Evolutionary conservation across 192 early-diverging fungal genomes (phyloP), one percentile per base, ranked within the genome.

Genomic region (Spizellomyces sp.): DNA sequence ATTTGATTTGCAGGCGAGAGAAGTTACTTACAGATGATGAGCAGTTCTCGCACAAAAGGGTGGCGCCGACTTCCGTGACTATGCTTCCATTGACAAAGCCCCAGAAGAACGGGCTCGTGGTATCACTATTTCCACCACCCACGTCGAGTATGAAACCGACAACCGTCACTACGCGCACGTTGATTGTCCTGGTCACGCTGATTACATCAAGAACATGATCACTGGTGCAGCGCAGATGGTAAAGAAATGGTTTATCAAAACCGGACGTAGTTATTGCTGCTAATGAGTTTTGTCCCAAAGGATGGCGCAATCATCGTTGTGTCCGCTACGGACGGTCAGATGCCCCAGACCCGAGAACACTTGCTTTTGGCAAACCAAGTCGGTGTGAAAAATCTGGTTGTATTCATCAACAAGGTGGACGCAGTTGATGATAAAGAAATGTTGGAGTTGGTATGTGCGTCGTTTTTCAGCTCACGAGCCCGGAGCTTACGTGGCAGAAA

Each of bases 141-240:
- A 98, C 78, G 94, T 98, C 62, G 95, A 99, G 83, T 99, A 96
- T 73, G 92, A 99, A 86, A 98, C 95, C 17, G 72, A 67, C 45
- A 86, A 76, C 65, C 87, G 95, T 61, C 97, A 99, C 82, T 98
- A 98, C 73, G 94, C 96, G 9, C 94, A 96, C 75, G 92, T 98
- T 4, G 95, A 99, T 79, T 96, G 95, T 81, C 98, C 98, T 48
- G 98, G 98, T 54, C 98, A 99, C 87, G 92, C 94, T 64, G 98
- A 99, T 88, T 99, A 96, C 83, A 98, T 99, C 80, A 99, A 99
- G 88, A 98, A 98, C 93, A 98, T 96, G 96, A 98, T 98, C 81
- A 96, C 96, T 78, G 96, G 98, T 79, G 96, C 98, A 63, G 94
- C 98, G 46, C 94, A 96, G 80, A 87, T 87, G 86, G 90, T 91